These are phyloP conservation scores for Fusarium mangiferae DNA, from an alignment of 2,329 filamentous ascomycete species.

Conservation along the genomic window DNA sequence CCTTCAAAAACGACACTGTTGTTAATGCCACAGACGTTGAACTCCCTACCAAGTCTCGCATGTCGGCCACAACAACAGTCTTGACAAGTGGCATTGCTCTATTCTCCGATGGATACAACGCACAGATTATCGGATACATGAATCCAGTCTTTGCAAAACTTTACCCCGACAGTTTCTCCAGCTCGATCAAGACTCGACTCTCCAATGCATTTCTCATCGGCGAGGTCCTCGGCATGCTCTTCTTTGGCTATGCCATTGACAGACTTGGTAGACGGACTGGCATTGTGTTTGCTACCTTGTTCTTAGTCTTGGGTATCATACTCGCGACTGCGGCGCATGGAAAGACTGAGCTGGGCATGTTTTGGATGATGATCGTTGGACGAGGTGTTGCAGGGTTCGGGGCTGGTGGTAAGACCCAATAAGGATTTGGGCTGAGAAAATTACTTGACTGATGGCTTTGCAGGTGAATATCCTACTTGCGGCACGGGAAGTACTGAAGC, in stretches of 20 bases:
- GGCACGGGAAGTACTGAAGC: background rate
- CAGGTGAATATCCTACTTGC: background rate
- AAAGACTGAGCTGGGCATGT: background rate
- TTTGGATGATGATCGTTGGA: background rate
- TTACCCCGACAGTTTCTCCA: background rate
- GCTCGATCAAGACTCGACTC: background rate
- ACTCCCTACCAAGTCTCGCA: background rate
- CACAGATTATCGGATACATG: background rate
- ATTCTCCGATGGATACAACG: background rate
- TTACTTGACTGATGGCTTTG: rapidly evolving
- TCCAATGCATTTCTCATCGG: conserved; percentile 1
- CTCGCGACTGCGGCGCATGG: background rate
- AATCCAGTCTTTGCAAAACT: background rate
- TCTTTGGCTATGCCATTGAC: background rate
- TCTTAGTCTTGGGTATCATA: background rate
- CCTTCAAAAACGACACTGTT: background rate
- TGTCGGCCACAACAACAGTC: background rate
- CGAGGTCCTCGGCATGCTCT: background rate
- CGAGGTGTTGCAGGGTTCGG: background rate
- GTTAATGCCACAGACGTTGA: rapidly evolving
- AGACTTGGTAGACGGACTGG: background rate
- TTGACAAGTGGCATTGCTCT: background rate
- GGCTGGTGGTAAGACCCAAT: background rate
- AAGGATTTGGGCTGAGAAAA: too few species aligned
- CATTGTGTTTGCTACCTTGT: background rate